Percentiles rank a stretch among this genome's conserved stretches.
Evolutionary conservation across 2,329 filamentous ascomycete genomes (phyloP).

Genomic region (Metarhizium album): DNA sequence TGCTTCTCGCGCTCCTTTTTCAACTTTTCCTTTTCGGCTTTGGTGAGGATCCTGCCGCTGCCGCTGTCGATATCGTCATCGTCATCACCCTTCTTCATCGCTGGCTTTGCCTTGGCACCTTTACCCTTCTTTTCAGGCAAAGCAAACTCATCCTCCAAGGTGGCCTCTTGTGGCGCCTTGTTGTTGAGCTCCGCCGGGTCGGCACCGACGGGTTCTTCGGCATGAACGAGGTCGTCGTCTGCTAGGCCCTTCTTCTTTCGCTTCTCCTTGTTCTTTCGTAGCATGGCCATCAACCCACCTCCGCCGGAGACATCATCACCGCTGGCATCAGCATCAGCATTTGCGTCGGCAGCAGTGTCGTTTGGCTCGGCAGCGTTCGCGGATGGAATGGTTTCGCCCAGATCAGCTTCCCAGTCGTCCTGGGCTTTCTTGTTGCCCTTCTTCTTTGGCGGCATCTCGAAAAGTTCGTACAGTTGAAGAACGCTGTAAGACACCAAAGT

Average conservation of each 20-base stretch:
- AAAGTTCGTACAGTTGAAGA: constrained; percentile 11
- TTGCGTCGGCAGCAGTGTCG: constrained; percentile 32
- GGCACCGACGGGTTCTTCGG: constrained; percentile 37
- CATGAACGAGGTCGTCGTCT: constrained; percentile 60
- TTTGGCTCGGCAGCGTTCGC: constrained; percentile 32
- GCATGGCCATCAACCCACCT: constrained; percentile 66
- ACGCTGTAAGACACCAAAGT: not conserved
- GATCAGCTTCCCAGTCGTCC: constrained; percentile 90
- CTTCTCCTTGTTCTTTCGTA: constrained; percentile 75
- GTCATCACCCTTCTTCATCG: constrained; percentile 26
- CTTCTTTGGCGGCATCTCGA: constrained; percentile 84
- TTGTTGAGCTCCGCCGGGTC: constrained; percentile 27
- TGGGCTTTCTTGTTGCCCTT: constrained; percentile 74
- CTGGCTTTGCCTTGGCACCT: constrained; percentile 38
- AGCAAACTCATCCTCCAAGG: constrained; percentile 76
- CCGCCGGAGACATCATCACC: constrained; percentile 40
- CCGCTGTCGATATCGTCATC: constrained; percentile 39
- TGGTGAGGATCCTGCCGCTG: constrained; percentile 69
- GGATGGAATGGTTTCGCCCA: constrained; percentile 67
- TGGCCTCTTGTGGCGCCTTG: constrained; percentile 74
- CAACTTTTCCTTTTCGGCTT: constrained; percentile 96
- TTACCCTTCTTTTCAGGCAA: constrained; percentile 68
- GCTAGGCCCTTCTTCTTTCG: constrained; percentile 77
- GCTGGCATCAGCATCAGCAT: constrained; percentile 33
- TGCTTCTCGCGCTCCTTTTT: constrained; percentile 99